phyloP scores from a whole-genome alignment of 2,329 filamentous ascomycete genomes.

The Trichoderma gracile region DNA sequence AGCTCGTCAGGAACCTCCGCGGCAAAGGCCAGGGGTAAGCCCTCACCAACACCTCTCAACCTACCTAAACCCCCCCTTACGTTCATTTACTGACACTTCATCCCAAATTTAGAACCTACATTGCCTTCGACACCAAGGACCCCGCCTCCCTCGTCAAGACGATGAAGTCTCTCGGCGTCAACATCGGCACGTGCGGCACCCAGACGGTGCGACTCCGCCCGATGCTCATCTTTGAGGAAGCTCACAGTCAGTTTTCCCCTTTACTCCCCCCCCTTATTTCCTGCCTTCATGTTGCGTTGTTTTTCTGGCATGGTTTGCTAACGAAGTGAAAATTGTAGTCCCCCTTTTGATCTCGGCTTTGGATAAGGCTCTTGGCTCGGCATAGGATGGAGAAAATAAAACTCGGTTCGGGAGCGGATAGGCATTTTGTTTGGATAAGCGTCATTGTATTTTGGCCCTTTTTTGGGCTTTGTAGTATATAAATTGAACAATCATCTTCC shows the following conservation, averaged over 20 bases:
- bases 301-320: background rate
- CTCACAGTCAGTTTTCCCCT: constrained; percentile 51
- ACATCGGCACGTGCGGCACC: constrained; percentile 74
- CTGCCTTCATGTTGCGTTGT: too few relatives aligned
- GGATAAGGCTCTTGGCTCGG: constrained; percentile 18
- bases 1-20: constrained; percentile 70
- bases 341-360: constrained; percentile 10
- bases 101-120: constrained; percentile 61
- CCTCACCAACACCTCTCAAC: background rate
- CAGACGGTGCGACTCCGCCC: constrained; percentile 71
- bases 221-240: constrained; percentile 79
- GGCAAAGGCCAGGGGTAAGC: constrained; percentile 66
- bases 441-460: background rate
- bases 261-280: background rate
- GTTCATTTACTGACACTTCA: too few relatives aligned
- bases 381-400: background rate
- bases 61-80: too few relatives aligned
- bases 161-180: constrained; percentile 72
- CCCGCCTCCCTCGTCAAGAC: constrained; percentile 68
- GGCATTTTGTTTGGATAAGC: constrained; percentile 4
- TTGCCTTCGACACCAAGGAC: constrained; percentile 74
- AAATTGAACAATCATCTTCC: background rate
- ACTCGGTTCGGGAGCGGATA: background rate
- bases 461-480: background rate
- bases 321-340: background rate